Base-by-base conservation (phyloP, 345 rosid species). In the Erodium maritimum region DNA sequence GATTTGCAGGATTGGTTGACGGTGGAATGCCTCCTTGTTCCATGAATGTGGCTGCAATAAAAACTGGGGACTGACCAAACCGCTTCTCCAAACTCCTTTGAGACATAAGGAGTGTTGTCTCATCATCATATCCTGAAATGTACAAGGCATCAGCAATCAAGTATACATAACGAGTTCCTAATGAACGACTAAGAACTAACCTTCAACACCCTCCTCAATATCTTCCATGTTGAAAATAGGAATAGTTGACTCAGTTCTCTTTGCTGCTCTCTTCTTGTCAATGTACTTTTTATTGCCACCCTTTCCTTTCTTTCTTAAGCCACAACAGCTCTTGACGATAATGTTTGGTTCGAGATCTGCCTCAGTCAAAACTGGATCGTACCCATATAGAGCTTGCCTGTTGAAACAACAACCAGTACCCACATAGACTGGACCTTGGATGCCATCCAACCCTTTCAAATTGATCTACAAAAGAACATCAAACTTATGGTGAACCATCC, bases 371-470 rank as follows among this genome's bases (percentile, higher is more conserved):
- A 91, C 85, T 48, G 97, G 97, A 73, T 88, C 98, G 64, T 91
- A 91, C 56, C 98, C 98, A 71, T 91, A 91, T 18, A 91, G 74
- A 24, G 98, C 96, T 72, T 91, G 95, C 81, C 98, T 86, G 59
- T 91, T 88, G 76, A 91, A 91, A 80, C 96, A 88, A 71, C 86
- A 78, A 75, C 98, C 98, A 56, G 98, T 91, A 60, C 98, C 98
- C 76, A 91, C 98, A 62, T 86, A 91, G 33, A 88, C 93, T 23
- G 98, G 98, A 62, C 98, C 98, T 66, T 91, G 98, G 74, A 91
- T 77, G 61, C 96, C 98, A 65, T 91, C 98, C 56, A 75, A 75
- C 65, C 96, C 98, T 72, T 88, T 91, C 95, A 91, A 70, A 77
- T 86, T 91, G 78, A 86, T 83, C 98, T 91, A 82, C 48, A 61